phyloP scores from a whole-genome alignment of 257 asterid genomes.

The Oldenlandia corymbosa region DNA sequence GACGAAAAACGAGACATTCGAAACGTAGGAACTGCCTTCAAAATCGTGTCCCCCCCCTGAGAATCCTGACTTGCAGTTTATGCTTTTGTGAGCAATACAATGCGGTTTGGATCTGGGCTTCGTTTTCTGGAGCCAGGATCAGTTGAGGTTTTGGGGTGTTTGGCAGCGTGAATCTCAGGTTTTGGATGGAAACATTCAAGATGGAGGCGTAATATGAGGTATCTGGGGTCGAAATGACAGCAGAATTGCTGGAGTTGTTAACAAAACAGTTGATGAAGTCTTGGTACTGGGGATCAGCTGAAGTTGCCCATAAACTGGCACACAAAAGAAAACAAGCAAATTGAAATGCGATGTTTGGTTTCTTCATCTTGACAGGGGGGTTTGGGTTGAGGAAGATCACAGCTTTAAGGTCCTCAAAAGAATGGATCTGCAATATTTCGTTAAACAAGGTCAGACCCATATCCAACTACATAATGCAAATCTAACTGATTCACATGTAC shows the following conservation, averaged over 20 bases:
- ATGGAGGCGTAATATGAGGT: conserved; percentile 1
- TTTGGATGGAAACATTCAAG: not conserved
- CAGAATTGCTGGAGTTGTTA: not conserved
- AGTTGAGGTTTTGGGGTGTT: not conserved
- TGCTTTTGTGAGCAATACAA: conserved; percentile 4
- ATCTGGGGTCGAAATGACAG: conserved; percentile 1
- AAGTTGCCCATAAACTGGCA: not conserved
- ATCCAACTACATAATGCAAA: too few species aligned
- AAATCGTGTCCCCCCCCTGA: conserved; percentile 13
- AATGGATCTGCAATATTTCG: too few species aligned
- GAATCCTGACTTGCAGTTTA: conserved; percentile 7
- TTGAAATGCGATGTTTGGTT: not conserved
- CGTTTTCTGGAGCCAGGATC: not conserved
- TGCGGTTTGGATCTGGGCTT: conserved; percentile 5
- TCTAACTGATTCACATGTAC: too few species aligned
- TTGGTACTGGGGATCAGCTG: not conserved
- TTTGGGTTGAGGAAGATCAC: too few species aligned
- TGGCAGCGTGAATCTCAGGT: not conserved
- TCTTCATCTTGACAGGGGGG: not conserved
- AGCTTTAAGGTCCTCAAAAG: too few species aligned
- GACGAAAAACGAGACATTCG: conserved; percentile 7
- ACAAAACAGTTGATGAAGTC: conserved; percentile 4
- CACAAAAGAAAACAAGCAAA: not conserved
- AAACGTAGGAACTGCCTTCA: too few species aligned
- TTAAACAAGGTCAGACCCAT: too few species aligned